Evolutionary conservation across 2,329 filamentous ascomycete species (phyloP), one percentile per base, ranked within the genome.

Genomic region (Pseudogymnoascus sp.): DNA sequence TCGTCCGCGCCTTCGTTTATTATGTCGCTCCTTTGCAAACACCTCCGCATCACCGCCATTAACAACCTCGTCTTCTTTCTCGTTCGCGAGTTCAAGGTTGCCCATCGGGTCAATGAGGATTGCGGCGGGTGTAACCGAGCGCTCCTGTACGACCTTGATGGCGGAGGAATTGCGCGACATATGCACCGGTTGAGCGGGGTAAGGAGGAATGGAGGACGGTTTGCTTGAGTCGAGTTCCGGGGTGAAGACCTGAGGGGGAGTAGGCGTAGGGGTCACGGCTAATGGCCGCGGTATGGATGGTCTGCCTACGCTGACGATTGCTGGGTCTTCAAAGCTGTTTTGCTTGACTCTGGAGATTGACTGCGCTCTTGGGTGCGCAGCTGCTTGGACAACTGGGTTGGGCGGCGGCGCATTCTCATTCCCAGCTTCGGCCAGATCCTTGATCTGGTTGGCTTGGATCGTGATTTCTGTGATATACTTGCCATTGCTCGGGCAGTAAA

Each of bases 21-120:
- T 29, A 33, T 33, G 50, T 3, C 50, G 14, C 8, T 33, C 40
- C 66, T 61, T 60, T 65, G 33, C 61, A 68, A 68, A 38, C 38
- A 71, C 71, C 29, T 72, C 70, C 14, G 72, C 62, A 47, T 66
- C 64, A 14, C 66, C 64, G 14, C 40, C 66, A 47, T 71, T 65
- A 11, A 38, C 35, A n/a, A 60, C 59, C 50, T 60, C 65, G 33
- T 63, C 66, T 5, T 61, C 64, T 8, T 65, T 68, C 10, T 68
- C 69, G 60, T 72, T 70, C 64, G 71, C 69, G 53, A 78, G 53
- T 56, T 72, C 74, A 59, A 78, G 66, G 37, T 74, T 76, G 63
- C 74, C 76, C 69, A 81, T 78, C 3, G 79, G 76, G 59, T 81
- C 77, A 0, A 73, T 74, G 38, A 82, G 69, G 1, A 74, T 74